Evolutionary conservation across 1,284 basidiomycete species (phyloP).

Genomic region (Marasmius fiardii): DNA sequence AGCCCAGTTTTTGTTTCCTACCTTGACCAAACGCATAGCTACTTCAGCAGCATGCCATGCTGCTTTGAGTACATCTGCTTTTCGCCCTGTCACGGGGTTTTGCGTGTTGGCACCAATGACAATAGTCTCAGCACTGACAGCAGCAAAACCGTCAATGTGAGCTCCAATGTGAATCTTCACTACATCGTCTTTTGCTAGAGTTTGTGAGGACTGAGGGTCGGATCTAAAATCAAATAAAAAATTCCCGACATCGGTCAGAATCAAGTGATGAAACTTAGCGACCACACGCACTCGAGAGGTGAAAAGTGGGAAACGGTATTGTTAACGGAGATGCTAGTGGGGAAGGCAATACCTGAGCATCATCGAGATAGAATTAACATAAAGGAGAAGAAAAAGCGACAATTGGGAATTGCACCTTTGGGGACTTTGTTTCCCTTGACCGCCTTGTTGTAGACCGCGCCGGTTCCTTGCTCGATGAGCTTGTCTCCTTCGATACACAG

Average conservation of each 20-base stretch:
- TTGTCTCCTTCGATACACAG: slow-evolving; percentile 92
- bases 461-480: slow-evolving; percentile 83
- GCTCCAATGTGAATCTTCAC: slow-evolving; percentile 96
- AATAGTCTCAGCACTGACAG: slow-evolving; percentile 89
- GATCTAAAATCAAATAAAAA: slow-evolving; percentile 42
- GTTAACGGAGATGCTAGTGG: slow-evolving; percentile 92
- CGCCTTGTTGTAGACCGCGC: slow-evolving; percentile 86
- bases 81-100: slow-evolving; percentile 78
- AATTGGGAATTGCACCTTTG: slow-evolving; percentile 64
- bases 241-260: slow-evolving; percentile 13
- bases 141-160: slow-evolving; percentile 94
- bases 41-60: slow-evolving; percentile 92
- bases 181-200: slow-evolving; percentile 85
- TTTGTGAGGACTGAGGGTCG: slow-evolving; percentile 62
- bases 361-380: slow-evolving; percentile 3
- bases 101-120: slow-evolving; percentile 75
- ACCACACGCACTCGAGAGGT: slow-evolving; percentile 60
- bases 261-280: slow-evolving; percentile 16
- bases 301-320: slow-evolving; percentile 83
- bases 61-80: slow-evolving; percentile 90
- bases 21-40: slow-evolving; percentile 84
- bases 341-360: slow-evolving; percentile 87
- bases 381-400: not conserved
- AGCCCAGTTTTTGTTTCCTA: slow-evolving; percentile 92
- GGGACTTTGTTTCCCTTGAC: slow-evolving; percentile 83